Evolutionary conservation across 768 basidiomycete species (phyloP).

Genomic region (Mycena haematopus): DNA sequence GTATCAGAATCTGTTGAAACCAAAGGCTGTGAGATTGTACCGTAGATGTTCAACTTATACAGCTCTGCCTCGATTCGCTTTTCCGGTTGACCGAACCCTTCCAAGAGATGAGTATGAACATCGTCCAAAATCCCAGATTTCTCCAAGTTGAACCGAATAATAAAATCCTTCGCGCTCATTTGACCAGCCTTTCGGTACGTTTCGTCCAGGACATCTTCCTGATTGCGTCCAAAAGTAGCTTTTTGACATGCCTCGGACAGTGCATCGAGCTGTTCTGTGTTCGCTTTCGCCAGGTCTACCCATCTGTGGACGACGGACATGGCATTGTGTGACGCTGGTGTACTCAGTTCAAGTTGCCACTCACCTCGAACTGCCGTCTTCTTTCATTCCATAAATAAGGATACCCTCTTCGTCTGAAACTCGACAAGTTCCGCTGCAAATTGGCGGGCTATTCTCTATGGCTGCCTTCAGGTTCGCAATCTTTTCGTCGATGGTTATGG

Average conservation of each 20-base stretch:
- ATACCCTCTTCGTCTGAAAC: background rate
- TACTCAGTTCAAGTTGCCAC: background rate
- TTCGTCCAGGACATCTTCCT: constrained; percentile 42
- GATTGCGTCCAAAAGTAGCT: constrained; percentile 40
- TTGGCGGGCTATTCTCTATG: background rate
- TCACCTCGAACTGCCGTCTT: constrained; percentile 12
- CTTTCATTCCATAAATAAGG: constrained; percentile 6
- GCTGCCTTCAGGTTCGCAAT: background rate
- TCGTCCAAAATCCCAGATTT: constrained; percentile 33
- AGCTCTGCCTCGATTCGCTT: constrained; percentile 36
- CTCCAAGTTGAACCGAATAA: constrained; percentile 33
- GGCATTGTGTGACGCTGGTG: too few relatives aligned
- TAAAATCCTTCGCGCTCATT: constrained; percentile 39
- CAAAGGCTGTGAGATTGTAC: constrained; percentile 26
- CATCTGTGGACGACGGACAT: constrained; percentile 1
- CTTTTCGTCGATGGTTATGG: background rate
- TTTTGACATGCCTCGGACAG: constrained; percentile 38
- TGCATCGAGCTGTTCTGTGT: constrained; percentile 23
- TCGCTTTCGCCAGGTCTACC: constrained; percentile 15
- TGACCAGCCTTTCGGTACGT: constrained; percentile 44
- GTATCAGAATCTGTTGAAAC: too few relatives aligned
- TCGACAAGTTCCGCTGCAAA: constrained; percentile 3
- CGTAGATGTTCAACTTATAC: constrained; percentile 49
- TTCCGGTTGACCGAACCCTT: constrained; percentile 24
- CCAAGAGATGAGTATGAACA: constrained; percentile 28